Evolutionary conservation across 1,284 basidiomycete species (phyloP).

Genomic region (Melampsora larici-populina): DNA sequence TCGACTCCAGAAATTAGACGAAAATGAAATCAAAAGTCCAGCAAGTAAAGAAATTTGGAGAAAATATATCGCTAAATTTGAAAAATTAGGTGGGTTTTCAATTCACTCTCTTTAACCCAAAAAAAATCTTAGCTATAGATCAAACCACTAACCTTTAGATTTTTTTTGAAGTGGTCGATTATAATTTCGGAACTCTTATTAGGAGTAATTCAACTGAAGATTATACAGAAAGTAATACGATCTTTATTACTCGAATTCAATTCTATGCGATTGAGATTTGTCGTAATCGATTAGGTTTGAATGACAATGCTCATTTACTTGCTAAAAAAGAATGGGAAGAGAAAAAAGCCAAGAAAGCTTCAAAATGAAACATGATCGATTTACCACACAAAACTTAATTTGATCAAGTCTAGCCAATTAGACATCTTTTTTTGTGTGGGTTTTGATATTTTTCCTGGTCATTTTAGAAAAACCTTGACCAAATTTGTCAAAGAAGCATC

Average conservation of each 20-base stretch:
- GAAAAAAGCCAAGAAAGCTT: constrained; percentile 61
- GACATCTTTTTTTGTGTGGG: too few species aligned
- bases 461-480: too few species aligned
- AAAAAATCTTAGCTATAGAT: not conserved
- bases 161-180: constrained; percentile 67
- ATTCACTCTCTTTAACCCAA: not conserved
- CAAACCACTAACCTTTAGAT: constrained; percentile 1
- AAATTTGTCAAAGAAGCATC: too few species aligned
- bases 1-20: constrained; percentile 69
- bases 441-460: too few species aligned
- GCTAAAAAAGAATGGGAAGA: constrained; percentile 56
- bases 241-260: constrained; percentile 69
- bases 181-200: constrained; percentile 95
- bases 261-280: constrained; percentile 95
- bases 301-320: constrained; percentile 72
- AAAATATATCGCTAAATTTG: constrained; percentile 76
- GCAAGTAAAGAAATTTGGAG: constrained; percentile 91
- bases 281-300: constrained; percentile 84
- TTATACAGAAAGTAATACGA: constrained; percentile 89
- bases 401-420: too few species aligned
- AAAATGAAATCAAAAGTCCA: constrained; percentile 89
- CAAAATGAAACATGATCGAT: too few species aligned
- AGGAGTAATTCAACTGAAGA: constrained; percentile 74
- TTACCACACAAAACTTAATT: too few species aligned
- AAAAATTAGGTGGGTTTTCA: constrained; percentile 55